A percentile compares a stretch with the other conserved stretches of the same genome.
Evolutionary conservation across 1,284 basidiomycete genomes (phyloP).

Genomic region (Fomitopsis pinicola): DNA sequence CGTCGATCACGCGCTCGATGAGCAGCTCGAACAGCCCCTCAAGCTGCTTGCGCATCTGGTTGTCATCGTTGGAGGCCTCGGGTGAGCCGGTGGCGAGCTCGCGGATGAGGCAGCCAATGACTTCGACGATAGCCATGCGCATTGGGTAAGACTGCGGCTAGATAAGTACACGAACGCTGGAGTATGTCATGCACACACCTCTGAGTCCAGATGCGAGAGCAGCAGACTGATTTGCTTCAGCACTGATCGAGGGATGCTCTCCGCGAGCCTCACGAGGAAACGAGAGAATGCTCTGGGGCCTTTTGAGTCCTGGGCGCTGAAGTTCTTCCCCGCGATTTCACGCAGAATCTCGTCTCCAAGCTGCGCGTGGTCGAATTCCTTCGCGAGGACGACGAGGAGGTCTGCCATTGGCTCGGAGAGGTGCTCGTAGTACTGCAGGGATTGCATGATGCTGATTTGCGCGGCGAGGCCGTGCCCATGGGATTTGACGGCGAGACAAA

Average conservation of each 20-base stretch:
- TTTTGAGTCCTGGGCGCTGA: constrained; percentile 83
- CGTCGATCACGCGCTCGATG: constrained; percentile 84
- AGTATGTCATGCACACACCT: constrained; percentile 46
- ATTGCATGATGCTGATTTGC: constrained; percentile 90
- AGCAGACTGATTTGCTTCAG: constrained; percentile 89
- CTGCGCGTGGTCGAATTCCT: constrained; percentile 87
- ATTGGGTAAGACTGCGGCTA: constrained; percentile 81
- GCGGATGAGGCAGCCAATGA: constrained; percentile 77
- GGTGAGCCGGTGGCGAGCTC: constrained; percentile 61
- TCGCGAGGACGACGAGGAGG: constrained; percentile 74
- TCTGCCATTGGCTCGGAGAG: constrained; percentile 94
- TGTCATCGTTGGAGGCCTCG: constrained; percentile 48
- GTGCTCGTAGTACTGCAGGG: constrained; percentile 92
- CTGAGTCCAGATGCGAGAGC: constrained; percentile 86
- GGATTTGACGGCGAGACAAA: constrained; percentile 90
- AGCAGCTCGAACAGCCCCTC: constrained; percentile 81
- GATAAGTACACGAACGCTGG: background rate
- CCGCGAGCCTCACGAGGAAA: constrained; percentile 83
- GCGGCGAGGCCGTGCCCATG: constrained; percentile 83
- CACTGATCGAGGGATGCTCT: constrained; percentile 81
- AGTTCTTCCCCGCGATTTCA: constrained; percentile 77
- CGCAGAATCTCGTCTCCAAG: constrained; percentile 89
- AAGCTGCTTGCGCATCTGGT: constrained; percentile 78
- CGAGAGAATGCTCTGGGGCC: constrained; percentile 82
- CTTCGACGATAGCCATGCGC: constrained; percentile 89